A percentile compares a stretch with the other conserved stretches of the same genome.
Conservation (phyloP, 2,329 filamentous ascomycete species). For the Fusarium euwallaceae region DNA sequence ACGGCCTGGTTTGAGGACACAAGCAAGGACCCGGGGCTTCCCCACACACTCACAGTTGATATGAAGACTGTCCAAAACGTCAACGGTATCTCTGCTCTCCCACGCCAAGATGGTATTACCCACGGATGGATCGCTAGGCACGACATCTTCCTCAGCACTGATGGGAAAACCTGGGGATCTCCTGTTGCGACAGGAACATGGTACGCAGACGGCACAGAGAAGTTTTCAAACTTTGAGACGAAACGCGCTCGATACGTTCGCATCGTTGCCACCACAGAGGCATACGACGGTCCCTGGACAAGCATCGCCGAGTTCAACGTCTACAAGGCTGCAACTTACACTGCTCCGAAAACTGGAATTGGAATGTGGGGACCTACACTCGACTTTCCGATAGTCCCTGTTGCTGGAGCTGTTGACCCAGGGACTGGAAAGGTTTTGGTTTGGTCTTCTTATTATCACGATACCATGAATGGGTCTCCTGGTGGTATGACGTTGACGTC, state of each 20-base stretch:
- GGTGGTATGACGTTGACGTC: conserved; percentile 17
- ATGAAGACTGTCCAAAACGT: conserved; percentile 24
- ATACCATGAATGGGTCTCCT: neutral
- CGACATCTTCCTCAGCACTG: conserved; percentile 18
- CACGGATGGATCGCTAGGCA: conserved; percentile 23
- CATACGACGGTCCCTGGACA: conserved; percentile 18
- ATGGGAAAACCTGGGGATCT: conserved; percentile 25
- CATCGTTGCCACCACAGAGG: conserved; percentile 15
- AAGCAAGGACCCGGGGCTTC: conserved; percentile 10
- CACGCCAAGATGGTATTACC: conserved; percentile 13
- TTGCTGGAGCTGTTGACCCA: conserved; percentile 31
- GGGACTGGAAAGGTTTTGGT: conserved; percentile 25
- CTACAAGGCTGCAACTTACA: conserved; percentile 20
- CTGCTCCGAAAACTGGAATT: neutral
- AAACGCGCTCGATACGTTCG: conserved; percentile 28
- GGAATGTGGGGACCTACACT: conserved; percentile 31
- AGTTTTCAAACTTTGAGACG: conserved; percentile 36
- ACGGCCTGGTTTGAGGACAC: neutral
- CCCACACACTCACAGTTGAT: conserved; percentile 25
- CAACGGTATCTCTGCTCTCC: conserved; percentile 28
- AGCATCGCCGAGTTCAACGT: conserved; percentile 37
- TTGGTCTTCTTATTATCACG: conserved; percentile 16
- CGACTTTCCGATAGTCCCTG: conserved; percentile 35
- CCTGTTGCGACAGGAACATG: conserved; percentile 30
- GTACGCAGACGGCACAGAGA: conserved; percentile 24